These are phyloP conservation scores for Colletotrichum neosansevieriae DNA, from an alignment of 2,329 filamentous ascomycete species.

Conservation along the genomic window DNA sequence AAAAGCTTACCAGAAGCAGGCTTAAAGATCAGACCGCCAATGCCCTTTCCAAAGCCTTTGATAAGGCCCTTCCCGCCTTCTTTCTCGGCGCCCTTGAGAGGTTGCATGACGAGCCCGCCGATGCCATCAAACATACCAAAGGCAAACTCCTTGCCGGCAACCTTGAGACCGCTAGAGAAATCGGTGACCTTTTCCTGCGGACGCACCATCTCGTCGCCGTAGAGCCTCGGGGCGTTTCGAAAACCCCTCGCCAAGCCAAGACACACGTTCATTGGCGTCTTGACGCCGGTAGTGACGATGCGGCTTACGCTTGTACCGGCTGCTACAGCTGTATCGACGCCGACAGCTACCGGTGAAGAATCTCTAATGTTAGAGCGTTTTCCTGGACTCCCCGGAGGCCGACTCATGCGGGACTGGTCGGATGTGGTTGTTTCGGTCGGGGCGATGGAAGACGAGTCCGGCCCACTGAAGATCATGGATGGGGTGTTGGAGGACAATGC, in stretches of 20 bases:
- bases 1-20: conserved; percentile 76
- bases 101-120: conserved; percentile 84
- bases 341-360: conserved; percentile 43
- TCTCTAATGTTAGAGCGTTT: conserved; percentile 41
- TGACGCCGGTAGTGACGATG: conserved; percentile 81
- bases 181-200: conserved; percentile 84
- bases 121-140: conserved; percentile 85
- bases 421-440: conserved; percentile 51
- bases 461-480: conserved; percentile 44
- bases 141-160: conserved; percentile 83
- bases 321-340: conserved; percentile 71
- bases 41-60: conserved; percentile 85
- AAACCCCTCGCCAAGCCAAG: conserved; percentile 87
- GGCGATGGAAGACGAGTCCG: conserved; percentile 44
- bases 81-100: conserved; percentile 68
- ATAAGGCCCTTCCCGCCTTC: conserved; percentile 70
- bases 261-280: conserved; percentile 87
- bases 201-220: conserved; percentile 85
- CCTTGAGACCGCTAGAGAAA: conserved; percentile 78
- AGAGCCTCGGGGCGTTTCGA: conserved; percentile 86
- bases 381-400: conserved; percentile 27
- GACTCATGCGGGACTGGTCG: conserved; percentile 42
- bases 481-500: conserved; percentile 29
- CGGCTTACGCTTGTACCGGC: conserved; percentile 76
- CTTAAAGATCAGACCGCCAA: conserved; percentile 85